Conservation (phyloP, 2,329 filamentous ascomycete genomes). For the Sporothrix inflata region DNA sequence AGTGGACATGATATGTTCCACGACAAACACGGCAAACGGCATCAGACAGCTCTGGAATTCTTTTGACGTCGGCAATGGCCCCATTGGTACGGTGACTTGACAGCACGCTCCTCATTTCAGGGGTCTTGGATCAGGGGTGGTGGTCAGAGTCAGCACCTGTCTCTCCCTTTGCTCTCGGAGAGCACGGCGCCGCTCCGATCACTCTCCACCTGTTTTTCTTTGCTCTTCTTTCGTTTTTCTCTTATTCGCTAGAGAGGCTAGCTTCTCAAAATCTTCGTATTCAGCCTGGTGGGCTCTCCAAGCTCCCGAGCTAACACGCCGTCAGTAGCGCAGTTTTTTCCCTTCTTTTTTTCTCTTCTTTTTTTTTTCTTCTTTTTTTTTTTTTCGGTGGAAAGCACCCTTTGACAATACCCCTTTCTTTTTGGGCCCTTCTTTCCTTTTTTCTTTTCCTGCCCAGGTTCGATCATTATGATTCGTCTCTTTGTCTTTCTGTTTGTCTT, state of each 20-base stretch:
- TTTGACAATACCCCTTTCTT: background rate
- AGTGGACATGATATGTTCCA: background rate
- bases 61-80: background rate
- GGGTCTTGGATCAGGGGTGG: background rate
- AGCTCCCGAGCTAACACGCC: background rate
- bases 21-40: background rate
- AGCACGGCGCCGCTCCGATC: background rate
- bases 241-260: background rate
- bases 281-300: slow-evolving; percentile 16
- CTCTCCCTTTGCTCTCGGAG: background rate
- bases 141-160: slow-evolving; percentile 4
- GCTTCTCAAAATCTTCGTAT: slow-evolving; percentile 13
- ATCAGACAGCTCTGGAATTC: background rate
- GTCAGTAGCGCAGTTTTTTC: slow-evolving; percentile 1
- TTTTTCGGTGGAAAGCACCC: background rate
- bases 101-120: background rate
- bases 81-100: background rate
- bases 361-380: background rate
- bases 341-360: too few relatives aligned
- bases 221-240: background rate
- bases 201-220: background rate
- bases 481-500: background rate
- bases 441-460: background rate
- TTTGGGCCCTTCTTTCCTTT: background rate
- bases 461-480: background rate